Conservation (phyloP, 306 rosid genomes). For the Gleditsia sinensis region DNA sequence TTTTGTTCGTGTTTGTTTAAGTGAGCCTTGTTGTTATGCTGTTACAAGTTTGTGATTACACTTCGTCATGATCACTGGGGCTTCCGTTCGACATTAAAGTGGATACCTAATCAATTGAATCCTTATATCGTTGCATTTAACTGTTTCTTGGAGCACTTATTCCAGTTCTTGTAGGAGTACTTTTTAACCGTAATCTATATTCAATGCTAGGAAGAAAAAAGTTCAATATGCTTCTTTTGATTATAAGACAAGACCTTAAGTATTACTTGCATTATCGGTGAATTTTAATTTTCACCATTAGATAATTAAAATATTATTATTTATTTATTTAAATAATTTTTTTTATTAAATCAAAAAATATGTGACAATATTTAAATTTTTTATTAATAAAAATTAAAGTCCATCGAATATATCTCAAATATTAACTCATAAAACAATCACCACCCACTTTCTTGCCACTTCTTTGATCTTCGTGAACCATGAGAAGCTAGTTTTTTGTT, state of each 20-base stretch:
- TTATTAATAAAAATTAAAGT: too few species aligned
- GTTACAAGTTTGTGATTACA: background rate
- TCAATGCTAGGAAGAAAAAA: background rate
- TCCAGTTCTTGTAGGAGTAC: background rate
- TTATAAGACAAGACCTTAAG: too few species aligned
- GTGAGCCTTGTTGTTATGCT: too few species aligned
- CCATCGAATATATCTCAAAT: too few species aligned
- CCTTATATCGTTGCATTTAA: background rate
- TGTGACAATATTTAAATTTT: too few species aligned
- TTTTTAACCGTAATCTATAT: background rate
- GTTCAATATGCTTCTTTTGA: background rate
- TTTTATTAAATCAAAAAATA: too few species aligned
- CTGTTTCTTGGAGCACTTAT: background rate
- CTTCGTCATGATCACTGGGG: background rate
- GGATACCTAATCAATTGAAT: background rate
- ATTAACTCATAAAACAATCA: background rate
- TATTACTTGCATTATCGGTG: too few species aligned
- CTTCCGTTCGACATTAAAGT: background rate
- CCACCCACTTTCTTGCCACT: background rate
- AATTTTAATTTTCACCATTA: too few species aligned
- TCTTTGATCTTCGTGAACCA: background rate
- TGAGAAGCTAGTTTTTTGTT: background rate
- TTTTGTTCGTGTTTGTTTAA: too few species aligned
- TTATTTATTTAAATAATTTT: too few species aligned
- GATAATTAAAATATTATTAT: too few species aligned